Base-by-base conservation (phyloP, 2,329 filamentous ascomycete species). In the Xylaria sp. region DNA sequence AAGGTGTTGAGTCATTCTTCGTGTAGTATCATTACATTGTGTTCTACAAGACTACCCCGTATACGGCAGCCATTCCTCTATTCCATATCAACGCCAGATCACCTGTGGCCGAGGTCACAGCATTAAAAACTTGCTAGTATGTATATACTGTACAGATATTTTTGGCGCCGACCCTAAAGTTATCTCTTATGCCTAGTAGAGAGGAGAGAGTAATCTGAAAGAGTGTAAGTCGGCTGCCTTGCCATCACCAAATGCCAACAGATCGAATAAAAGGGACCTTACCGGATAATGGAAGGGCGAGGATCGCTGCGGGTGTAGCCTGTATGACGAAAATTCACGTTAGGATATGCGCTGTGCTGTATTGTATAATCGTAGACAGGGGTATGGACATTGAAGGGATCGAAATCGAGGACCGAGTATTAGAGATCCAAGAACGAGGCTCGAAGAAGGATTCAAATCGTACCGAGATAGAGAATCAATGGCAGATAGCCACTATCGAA, bases 301-400 rank as follows among this genome's bases (percentile, higher is more conserved):
- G 96, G 96, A 81, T 95, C 92, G 86, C 94, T 98, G 81, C 93
- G 92, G 65, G 95, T 97, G 86, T 97, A 98, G 76, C 95, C 93
- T 96, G 51, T 44, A 37, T 13, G 7, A 28, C 12, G 78, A 78
- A 13, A 18, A 37, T 60, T 56, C 23, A 34, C 37, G 63, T 69
- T 39, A 71, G 54, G 56, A 57, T 52, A 10, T 15, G 55, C 63
- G 18, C 13, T 48, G 12, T 63, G 12, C 4, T 58, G 12, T 20
- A 41, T 46, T 46, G 50, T n/a, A 28, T n/a, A 28, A 44, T 44
- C n/a, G 2, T 25, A 1, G 25, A 31, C 13, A 5, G 15, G 7
- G 18, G 5, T 4, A 39, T 15, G 23, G 25, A 60, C 51, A 63
- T 69, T 72, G 41, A 68, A 25, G 4, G 34, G 34, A 9, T 37